Conservation (phyloP, 306 rosid genomes). For the Cicer pinnatifidum region DNA sequence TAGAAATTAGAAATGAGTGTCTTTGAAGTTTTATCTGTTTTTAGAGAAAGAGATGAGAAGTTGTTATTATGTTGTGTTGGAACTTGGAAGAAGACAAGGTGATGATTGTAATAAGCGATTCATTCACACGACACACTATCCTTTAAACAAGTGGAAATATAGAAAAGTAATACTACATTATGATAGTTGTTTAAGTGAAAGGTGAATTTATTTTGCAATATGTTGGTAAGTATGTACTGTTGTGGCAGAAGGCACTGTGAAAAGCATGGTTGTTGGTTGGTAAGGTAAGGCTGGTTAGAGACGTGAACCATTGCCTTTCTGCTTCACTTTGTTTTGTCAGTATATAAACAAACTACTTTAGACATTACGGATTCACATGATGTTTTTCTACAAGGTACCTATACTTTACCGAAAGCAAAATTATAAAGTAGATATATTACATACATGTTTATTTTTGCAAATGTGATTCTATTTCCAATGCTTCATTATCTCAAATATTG, state of each 20-base stretch:
- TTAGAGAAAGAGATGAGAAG: slow-evolving; percentile 31
- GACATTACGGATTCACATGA: slow-evolving; percentile 50
- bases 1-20: slow-evolving; percentile 9
- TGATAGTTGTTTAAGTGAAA: slow-evolving; percentile 2
- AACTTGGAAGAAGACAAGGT: slow-evolving; percentile 21
- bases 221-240: slow-evolving; percentile 46
- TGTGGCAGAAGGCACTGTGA: slow-evolving; percentile 50
- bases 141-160: too few relatives aligned
- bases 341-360: slow-evolving; percentile 39
- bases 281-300: slow-evolving; percentile 43
- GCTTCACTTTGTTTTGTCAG: slow-evolving; percentile 58
- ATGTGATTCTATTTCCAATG: slow-evolving; percentile 7
- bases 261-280: slow-evolving; percentile 54
- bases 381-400: slow-evolving; percentile 22
- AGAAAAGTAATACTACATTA: neutral
- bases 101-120: slow-evolving; percentile 26
- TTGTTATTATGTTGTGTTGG: slow-evolving; percentile 8
- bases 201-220: slow-evolving; percentile 39
- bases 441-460: neutral
- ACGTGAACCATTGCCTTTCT: slow-evolving; percentile 58
- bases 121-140: slow-evolving; percentile 21
- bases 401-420: slow-evolving; percentile 40
- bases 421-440: neutral
- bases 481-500: slow-evolving; percentile 32
- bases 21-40: slow-evolving; percentile 8